phyloP scores from a whole-genome alignment of 73 alveolate genomes.

The Effrenium voratum region DNA sequence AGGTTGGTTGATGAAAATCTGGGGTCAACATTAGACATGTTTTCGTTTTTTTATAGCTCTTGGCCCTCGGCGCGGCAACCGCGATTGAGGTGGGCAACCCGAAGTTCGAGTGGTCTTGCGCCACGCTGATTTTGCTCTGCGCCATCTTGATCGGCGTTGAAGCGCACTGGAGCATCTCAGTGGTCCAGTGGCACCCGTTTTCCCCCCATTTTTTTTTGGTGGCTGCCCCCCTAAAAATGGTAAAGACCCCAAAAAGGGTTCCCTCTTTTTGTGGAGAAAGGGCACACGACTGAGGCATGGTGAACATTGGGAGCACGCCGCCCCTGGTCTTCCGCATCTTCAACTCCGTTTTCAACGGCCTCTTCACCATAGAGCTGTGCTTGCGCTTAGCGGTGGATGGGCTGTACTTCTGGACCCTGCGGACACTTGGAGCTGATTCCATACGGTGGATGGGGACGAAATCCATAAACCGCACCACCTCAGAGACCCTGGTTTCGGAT shows the following conservation, averaged over 20 bases:
- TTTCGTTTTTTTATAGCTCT: background rate
- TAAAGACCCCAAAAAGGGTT: background rate
- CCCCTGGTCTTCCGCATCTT: constrained; percentile 22
- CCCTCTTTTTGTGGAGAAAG: background rate
- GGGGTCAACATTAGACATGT: too few species aligned
- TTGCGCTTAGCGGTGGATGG: background rate
- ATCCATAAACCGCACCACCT: too few species aligned
- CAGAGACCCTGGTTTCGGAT: too few species aligned
- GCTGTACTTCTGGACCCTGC: background rate
- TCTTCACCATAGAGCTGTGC: background rate
- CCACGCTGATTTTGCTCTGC: constrained; percentile 28
- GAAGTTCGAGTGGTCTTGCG: constrained; percentile 69
- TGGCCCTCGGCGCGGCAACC: background rate
- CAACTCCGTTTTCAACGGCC: background rate
- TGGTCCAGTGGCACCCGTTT: too few species aligned
- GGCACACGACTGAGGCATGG: background rate
- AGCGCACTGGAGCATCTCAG: constrained; percentile 43
- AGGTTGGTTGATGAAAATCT: too few species aligned
- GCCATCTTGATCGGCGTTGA: constrained; percentile 63
- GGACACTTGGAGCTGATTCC: too few species aligned
- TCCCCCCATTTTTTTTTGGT: too few species aligned
- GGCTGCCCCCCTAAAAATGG: background rate
- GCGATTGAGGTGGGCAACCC: constrained; percentile 14
- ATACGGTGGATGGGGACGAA: too few species aligned
- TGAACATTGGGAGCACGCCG: background rate